Conservation (phyloP, 805 yeast species). For the Myxozyma lipomycoides region DNA sequence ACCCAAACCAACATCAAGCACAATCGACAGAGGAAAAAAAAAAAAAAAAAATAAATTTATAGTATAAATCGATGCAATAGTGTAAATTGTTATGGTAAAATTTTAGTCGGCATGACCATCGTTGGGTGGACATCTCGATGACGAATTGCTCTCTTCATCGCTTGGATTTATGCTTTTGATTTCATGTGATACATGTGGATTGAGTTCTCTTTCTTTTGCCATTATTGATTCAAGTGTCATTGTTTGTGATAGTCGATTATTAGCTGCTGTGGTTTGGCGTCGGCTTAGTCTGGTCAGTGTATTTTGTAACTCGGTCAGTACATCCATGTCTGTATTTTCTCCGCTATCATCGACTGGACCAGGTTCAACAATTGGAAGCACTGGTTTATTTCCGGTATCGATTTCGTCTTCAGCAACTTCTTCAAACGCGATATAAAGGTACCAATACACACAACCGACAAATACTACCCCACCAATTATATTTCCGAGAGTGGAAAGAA, state of each 20-base stretch:
- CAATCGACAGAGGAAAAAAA: not conserved
- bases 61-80: not conserved
- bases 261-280: not conserved
- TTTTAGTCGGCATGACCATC: not conserved
- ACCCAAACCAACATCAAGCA: not conserved
- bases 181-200: not conserved
- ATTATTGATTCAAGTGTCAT: not conserved
- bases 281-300: not conserved
- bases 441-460: slow-evolving; percentile 64
- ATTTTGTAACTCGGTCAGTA: not conserved
- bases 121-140: not conserved
- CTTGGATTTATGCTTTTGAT: not conserved
- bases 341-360: no score
- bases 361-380: slow-evolving; percentile 13
- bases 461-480: slow-evolving; percentile 73
- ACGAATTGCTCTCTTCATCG: not conserved
- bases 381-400: slow-evolving; percentile 8
- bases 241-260: not conserved
- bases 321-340: not conserved
- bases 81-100: not conserved
- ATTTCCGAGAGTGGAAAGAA: slow-evolving; percentile 73
- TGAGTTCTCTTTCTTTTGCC: not conserved
- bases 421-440: slow-evolving; percentile 50
- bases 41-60: no score
- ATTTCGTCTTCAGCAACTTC: slow-evolving; percentile 36